Evolutionary conservation across 1,139 yeast genomes (phyloP).

Genomic region (Hanseniaspora uvarum): DNA sequence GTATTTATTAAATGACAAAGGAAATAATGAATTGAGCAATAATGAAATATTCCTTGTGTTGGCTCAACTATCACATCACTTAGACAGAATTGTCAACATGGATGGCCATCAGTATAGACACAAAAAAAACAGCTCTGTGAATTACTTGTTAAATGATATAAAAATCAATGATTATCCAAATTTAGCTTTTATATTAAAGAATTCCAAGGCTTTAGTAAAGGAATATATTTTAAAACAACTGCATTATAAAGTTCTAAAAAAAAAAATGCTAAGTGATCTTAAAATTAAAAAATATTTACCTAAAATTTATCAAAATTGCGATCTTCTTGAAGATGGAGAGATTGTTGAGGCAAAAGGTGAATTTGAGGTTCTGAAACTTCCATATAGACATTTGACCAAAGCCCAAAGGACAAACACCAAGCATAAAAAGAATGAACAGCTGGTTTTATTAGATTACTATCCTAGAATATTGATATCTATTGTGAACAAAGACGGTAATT

Average conservation of each 20-base stretch:
- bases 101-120: constrained; percentile 5
- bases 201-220: background rate
- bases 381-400: background rate
- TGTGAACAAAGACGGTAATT: background rate
- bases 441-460: background rate
- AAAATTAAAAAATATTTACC: background rate
- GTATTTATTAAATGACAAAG: background rate
- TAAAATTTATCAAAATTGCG: background rate
- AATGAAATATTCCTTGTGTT: background rate
- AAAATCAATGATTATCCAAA: constrained; percentile 4
- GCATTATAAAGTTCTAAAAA: constrained; percentile 7
- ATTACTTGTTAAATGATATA: background rate
- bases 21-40: background rate
- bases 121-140: background rate
- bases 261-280: background rate
- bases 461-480: background rate
- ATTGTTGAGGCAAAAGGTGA: background rate
- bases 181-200: background rate
- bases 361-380: background rate
- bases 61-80: constrained; percentile 5
- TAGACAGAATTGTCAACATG: constrained; percentile 8
- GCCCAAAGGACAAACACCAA: background rate
- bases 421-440: background rate
- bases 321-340: constrained; percentile 1
- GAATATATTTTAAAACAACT: background rate